Conservation (phyloP, 805 yeast species). For the Jamesozyma lodderae region DNA sequence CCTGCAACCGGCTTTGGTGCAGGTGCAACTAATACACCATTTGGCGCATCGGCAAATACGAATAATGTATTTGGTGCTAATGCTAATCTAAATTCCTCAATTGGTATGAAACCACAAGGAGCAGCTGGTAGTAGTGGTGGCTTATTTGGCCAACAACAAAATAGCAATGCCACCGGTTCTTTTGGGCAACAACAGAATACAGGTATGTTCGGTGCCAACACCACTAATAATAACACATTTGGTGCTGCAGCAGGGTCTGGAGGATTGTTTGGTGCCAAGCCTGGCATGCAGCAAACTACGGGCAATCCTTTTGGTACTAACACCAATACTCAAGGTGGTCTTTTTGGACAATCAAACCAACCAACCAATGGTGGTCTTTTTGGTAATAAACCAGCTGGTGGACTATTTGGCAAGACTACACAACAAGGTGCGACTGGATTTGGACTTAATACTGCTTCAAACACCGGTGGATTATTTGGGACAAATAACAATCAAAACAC, state of each 20-base stretch:
- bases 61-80: constrained; percentile 5
- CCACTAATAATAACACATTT: not conserved
- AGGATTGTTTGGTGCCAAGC: constrained; percentile 13
- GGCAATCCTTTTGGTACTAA: constrained; percentile 14
- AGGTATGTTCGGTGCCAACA: constrained; percentile 28
- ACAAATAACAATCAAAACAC: constrained; percentile 9
- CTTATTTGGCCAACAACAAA: constrained; percentile 25
- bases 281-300: constrained; percentile 1
- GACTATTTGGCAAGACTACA: constrained; percentile 20
- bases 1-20: constrained; percentile 23
- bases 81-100: constrained; percentile 16
- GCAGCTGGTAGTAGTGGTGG: constrained; percentile 31
- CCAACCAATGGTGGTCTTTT: constrained; percentile 25
- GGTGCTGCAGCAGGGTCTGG: not conserved
- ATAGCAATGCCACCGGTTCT: constrained; percentile 2
- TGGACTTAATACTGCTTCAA: not conserved
- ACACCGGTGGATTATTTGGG: constrained; percentile 23
- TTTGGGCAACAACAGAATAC: constrained; percentile 1
- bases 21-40: constrained; percentile 5
- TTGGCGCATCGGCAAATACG: constrained; percentile 2
- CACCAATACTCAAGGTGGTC: constrained; percentile 14
- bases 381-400: constrained; percentile 27
- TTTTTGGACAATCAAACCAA: constrained; percentile 20
- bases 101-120: constrained; percentile 28
- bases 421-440: not conserved